Conservation (phyloP, 495 filamentous ascomycete genomes). For the Apodospora peruviana region DNA sequence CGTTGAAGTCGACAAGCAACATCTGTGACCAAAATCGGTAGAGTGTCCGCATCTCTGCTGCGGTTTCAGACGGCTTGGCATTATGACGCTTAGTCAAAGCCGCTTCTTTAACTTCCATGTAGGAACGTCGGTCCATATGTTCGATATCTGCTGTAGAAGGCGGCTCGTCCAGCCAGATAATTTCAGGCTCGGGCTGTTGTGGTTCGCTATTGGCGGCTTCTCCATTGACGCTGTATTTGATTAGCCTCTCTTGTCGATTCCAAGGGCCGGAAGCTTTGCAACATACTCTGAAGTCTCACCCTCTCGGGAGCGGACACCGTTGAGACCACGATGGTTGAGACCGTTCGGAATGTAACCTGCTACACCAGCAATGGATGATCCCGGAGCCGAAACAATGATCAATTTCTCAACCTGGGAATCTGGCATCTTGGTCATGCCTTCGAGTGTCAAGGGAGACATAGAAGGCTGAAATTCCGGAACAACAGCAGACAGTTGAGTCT, state of each 20-base stretch:
- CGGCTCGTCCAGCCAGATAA: constrained; percentile 15
- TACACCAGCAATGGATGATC: constrained; percentile 8
- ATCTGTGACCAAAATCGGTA: constrained; percentile 80
- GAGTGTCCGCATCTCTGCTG: constrained; percentile 55
- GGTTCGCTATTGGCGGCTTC: constrained; percentile 1
- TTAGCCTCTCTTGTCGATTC: constrained; percentile 1
- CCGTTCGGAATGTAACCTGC: constrained; percentile 14
- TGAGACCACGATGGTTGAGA: too few species aligned
- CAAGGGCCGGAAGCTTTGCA: not conserved
- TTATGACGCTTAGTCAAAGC: constrained; percentile 53
- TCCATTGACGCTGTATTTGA: constrained; percentile 4
- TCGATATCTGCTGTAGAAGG: constrained; percentile 4
- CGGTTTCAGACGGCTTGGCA: constrained; percentile 40
- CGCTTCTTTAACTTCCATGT: constrained; percentile 48
- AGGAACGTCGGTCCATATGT: constrained; percentile 48
- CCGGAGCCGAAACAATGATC: constrained; percentile 13
- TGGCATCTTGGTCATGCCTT: constrained; percentile 41
- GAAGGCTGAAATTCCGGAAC: constrained; percentile 74
- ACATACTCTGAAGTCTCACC: constrained; percentile 5
- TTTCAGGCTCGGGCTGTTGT: not conserved
- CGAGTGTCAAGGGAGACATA: constrained; percentile 36
- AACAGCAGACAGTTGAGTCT: constrained; percentile 62
- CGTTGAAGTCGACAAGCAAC: constrained; percentile 69
- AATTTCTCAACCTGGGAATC: constrained; percentile 50
- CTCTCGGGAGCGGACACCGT: not conserved